These are phyloP conservation scores for Populus hybrid DNA, from an alignment of 441 rosid species.

Conservation along the genomic window DNA sequence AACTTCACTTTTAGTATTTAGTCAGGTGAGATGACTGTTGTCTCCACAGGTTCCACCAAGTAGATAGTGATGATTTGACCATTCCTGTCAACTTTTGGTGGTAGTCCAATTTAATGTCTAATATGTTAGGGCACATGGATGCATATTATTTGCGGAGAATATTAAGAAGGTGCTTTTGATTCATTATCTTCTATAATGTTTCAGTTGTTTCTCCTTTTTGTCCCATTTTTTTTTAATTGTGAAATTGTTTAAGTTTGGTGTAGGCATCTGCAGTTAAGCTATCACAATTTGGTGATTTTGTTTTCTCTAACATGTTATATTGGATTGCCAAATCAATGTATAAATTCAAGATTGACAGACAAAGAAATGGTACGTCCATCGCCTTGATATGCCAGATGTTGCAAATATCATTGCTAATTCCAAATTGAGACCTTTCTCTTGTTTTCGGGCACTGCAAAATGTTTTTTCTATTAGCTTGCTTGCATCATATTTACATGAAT, in stretches of 20 bases:
- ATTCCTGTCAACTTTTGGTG: conserved; percentile 94
- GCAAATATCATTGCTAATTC: conserved; percentile 8
- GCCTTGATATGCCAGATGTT: conserved; percentile 14
- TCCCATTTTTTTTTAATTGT: too few relatives aligned
- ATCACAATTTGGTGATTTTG: conserved; percentile 25
- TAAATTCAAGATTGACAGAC: conserved; percentile 60
- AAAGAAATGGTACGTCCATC: conserved; percentile 71
- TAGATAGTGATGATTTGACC: conserved; percentile 78
- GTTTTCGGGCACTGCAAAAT: background rate
- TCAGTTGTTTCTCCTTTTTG: background rate
- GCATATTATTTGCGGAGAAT: conserved; percentile 80
- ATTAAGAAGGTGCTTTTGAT: conserved; percentile 51
- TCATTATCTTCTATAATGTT: conserved; percentile 16
- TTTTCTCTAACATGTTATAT: conserved; percentile 17
- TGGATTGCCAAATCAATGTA: conserved; percentile 23
- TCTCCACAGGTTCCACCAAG: conserved; percentile 77
- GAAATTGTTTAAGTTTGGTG: background rate
- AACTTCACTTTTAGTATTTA: conserved; percentile 6
- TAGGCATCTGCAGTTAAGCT: conserved; percentile 20
- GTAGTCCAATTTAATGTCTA: conserved; percentile 60
- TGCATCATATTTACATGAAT: background rate
- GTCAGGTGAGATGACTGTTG: conserved; percentile 21
- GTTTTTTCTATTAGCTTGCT: background rate
- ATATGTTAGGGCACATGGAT: conserved; percentile 83
- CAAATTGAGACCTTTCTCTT: conserved; percentile 7